Percentiles rank a stretch among this genome's conserved stretches.
Evolutionary conservation across 371 early-diverging fungal species (phyloP).

Genomic region (Mortierella sp.): DNA sequence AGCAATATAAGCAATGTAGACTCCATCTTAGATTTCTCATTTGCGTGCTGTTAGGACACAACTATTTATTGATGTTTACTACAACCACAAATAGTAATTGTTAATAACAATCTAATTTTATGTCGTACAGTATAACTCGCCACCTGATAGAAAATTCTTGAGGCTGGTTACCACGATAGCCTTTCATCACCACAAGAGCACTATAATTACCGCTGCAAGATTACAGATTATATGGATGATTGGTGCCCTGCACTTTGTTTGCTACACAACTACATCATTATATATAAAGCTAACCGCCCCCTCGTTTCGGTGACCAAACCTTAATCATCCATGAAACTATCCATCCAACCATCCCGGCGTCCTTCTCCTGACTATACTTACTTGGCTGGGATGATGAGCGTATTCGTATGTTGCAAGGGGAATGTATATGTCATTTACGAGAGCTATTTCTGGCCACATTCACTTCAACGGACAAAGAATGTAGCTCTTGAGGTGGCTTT

Average conservation of each 20-base stretch:
- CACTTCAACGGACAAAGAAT: background rate
- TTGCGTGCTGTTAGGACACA: no score
- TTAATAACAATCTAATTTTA: background rate
- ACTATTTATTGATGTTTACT: no score
- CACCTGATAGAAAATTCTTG: background rate
- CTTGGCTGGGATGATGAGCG: background rate
- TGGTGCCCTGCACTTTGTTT: conserved; percentile 2
- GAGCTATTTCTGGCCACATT: background rate
- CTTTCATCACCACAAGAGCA: no score
- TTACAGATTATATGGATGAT: conserved; percentile 1
- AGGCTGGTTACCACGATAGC: background rate
- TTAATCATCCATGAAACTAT: conserved; percentile 5
- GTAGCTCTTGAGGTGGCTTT: background rate
- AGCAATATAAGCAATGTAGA: no score
- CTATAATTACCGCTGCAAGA: background rate
- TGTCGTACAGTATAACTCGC: background rate
- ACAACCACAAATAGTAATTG: no score
- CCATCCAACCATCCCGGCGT: background rate
- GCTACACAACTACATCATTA: background rate
- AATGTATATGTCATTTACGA: background rate
- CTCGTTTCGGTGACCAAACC: background rate
- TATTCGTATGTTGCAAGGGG: background rate
- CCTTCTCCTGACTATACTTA: background rate
- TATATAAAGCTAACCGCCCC: background rate
- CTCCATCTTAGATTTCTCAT: no score